Conservation (phyloP, 2,329 filamentous ascomycete genomes). For the Penicillium janthinellum region DNA sequence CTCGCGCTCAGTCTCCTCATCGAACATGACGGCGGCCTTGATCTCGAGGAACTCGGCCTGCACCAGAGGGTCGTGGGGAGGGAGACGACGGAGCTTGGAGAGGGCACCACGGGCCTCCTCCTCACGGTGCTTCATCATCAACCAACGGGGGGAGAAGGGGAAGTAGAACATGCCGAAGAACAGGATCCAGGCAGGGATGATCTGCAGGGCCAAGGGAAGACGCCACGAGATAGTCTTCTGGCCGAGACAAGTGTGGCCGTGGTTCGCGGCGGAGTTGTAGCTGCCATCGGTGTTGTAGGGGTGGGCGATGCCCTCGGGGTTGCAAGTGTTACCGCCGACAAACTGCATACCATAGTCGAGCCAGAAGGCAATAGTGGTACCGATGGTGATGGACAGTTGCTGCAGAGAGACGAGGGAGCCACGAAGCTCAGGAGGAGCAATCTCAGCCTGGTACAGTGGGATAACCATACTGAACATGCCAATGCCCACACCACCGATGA, state of each 20-base stretch:
- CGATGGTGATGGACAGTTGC: conserved; percentile 63
- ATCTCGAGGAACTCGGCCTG: conserved; percentile 81
- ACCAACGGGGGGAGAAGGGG: conserved; percentile 77
- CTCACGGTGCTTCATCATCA: conserved; percentile 70
- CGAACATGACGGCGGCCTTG: conserved; percentile 75
- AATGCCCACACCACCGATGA: conserved; percentile 33
- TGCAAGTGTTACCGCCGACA: conserved; percentile 42
- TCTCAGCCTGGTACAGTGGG: conserved; percentile 33
- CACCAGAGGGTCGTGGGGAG: conserved; percentile 66
- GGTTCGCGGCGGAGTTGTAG: conserved; percentile 67
- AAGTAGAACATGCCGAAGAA: conserved; percentile 76
- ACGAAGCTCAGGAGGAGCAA: conserved; percentile 63
- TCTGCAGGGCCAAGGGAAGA: conserved; percentile 52
- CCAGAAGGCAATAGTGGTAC: conserved; percentile 57
- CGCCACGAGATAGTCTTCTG: conserved; percentile 63
- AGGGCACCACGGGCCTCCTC: conserved; percentile 66
- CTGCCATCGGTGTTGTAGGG: conserved; percentile 33
- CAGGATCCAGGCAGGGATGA: conserved; percentile 67
- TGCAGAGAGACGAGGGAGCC: conserved; percentile 67
- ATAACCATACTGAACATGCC: conserved; percentile 37
- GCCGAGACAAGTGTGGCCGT: conserved; percentile 58
- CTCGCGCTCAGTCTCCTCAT: conserved; percentile 69
- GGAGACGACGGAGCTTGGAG: conserved; percentile 63
- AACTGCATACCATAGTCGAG: conserved; percentile 58
- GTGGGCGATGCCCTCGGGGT: conserved; percentile 14